Evolutionary conservation across 1,284 basidiomycete species (phyloP), one percentile per base, ranked within the genome.

Genomic region (Cryptococcus depauperatus): DNA sequence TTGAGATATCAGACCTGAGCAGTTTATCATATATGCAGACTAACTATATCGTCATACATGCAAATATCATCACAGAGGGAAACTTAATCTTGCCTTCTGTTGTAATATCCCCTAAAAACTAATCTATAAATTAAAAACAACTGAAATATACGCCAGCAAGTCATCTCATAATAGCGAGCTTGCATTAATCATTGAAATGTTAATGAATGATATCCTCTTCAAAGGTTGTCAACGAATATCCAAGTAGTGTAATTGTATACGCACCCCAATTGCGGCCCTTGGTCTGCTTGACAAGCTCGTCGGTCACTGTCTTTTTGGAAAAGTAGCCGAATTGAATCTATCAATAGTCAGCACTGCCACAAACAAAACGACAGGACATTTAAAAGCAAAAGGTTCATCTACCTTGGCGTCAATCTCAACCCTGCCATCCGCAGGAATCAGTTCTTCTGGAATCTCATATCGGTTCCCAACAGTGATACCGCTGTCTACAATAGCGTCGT

Each of bases 391-490:
- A 25, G 32, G 42, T 39, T 23, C 22, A 4, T 46, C 58, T 47
- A 59, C 57, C 54, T 89, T 91, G 22, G 87, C 87, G 56, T 90
- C 85, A 55, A 92, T 92, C 74, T 92, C 89, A n/a, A 92, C 89
- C n/a, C 81, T 79, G 22, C 85, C 86, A 69, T 92, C 89, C 32
- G 85, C 85, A 0, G 88, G 88, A 50, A 92, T 86, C 45, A 92
- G 79, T 56, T 91, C 77, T 37, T 85, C 83, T 16, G 87, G 87
- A 28, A 92, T 75, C 68, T 92, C 89, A 61, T 90, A 92, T 48
- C 90, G 76, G 48, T 78, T 81, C 59, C 78, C 48, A 56, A 96
- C 90, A 1, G 80, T 80, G 55, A 96, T 95, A 0, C 91, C 92
- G 8, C 81, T 83, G 52, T 81, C 76, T 41, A 93, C 84, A 44